Percentiles rank a stretch among this genome's conserved stretches.
These are phyloP conservation scores for Linaria vulgaris DNA, from an alignment of 257 asterid species.

Conservation along the genomic window DNA sequence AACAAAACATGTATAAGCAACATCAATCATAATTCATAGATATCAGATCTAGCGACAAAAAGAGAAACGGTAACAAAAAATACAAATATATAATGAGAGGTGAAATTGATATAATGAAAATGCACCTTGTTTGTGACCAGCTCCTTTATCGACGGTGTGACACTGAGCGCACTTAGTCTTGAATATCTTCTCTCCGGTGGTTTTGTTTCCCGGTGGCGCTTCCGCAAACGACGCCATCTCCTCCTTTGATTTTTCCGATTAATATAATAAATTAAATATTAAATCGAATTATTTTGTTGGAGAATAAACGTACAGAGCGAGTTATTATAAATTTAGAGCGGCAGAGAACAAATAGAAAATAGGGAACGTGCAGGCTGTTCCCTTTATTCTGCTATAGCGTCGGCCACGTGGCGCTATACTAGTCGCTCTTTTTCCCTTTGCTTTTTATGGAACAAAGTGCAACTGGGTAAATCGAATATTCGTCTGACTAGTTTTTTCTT, in stretches of 20 bases:
- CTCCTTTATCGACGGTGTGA: conserved; percentile 78
- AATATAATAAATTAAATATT: not conserved
- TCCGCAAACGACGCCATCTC: conserved; percentile 61
- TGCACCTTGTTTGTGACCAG: conserved; percentile 86
- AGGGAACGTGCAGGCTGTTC: too few relatives aligned
- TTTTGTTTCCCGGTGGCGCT: conserved; percentile 67
- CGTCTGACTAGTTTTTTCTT: too few relatives aligned
- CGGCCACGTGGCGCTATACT: too few relatives aligned
- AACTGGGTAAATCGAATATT: too few relatives aligned
- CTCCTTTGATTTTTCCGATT: not conserved
- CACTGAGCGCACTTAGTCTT: conserved; percentile 86
- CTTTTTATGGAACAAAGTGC: too few relatives aligned
- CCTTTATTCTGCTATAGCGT: too few relatives aligned
- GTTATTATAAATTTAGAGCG: too few relatives aligned
- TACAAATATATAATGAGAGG: not conserved
- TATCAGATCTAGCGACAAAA: conserved; percentile 24
- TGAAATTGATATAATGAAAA: too few relatives aligned
- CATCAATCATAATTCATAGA: not conserved
- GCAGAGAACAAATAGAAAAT: too few relatives aligned
- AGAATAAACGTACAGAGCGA: too few relatives aligned
- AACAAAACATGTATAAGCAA: not conserved
- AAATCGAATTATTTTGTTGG: too few relatives aligned
- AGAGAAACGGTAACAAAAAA: not conserved
- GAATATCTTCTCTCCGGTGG: conserved; percentile 71
- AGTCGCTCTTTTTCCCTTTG: too few relatives aligned